Conservation (phyloP, 768 basidiomycete genomes). For the Termitomyces sp. region DNA sequence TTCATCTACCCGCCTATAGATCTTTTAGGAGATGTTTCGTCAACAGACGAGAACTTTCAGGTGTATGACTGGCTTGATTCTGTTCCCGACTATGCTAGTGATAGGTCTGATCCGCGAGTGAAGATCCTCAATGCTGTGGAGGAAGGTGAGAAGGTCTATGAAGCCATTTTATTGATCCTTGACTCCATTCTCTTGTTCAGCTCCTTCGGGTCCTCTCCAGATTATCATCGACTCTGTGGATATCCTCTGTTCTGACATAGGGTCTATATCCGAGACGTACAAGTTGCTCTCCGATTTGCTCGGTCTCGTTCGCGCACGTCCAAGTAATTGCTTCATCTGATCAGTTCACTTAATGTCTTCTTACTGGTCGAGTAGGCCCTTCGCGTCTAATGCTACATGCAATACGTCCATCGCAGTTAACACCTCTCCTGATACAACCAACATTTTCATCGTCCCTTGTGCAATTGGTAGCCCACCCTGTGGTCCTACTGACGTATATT, state of each 20-base stretch:
- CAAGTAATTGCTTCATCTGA: conserved; percentile 31
- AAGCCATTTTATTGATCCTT: conserved; percentile 9
- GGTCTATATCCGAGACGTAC: conserved; percentile 47
- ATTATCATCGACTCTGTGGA: conserved; percentile 72
- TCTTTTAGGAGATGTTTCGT: conserved; percentile 21
- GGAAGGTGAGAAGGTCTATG: conserved; percentile 24
- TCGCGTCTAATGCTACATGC: conserved; percentile 60
- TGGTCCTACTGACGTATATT: conserved; percentile 61
- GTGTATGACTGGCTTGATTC: conserved; percentile 43
- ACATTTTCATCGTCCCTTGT: conserved; percentile 59
- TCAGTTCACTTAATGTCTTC: background rate
- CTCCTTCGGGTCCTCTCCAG: conserved; percentile 41
- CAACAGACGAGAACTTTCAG: conserved; percentile 22
- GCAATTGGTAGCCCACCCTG: conserved; percentile 64
- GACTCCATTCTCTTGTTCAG: conserved; percentile 19
- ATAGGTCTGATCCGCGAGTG: conserved; percentile 23
- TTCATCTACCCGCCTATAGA: conserved; percentile 49
- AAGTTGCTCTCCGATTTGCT: conserved; percentile 45
- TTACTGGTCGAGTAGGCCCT: conserved; percentile 26
- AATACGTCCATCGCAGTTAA: conserved; percentile 39
- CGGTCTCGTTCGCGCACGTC: conserved; percentile 34
- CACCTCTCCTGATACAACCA: conserved; percentile 53
- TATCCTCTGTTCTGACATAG: conserved; percentile 53
- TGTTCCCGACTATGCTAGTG: conserved; percentile 48
- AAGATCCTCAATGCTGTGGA: conserved; percentile 37